Base-by-base conservation (phyloP, 2,329 filamentous ascomycete species). In the Apiospora arundinis region DNA sequence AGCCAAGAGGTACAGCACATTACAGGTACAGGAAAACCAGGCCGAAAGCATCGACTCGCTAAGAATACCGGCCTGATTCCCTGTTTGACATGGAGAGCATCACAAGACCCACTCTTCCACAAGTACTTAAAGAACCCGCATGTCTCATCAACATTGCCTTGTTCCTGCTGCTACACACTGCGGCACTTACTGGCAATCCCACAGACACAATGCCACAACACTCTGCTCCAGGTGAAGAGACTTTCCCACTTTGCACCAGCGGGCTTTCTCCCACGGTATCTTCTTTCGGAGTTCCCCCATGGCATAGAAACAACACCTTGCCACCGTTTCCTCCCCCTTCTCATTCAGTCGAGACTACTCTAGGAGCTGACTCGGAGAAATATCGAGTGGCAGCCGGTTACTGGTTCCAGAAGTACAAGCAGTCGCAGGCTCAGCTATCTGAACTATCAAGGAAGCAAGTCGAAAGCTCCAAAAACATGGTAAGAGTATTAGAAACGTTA, bases 51-150 rank as follows among this genome's bases (percentile, higher is more conserved):
- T 60, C 52, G 52, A 60, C 52, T 60, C 52, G 28, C 28, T 60
- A 37, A 60, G 52, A 60, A 60, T 9, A 60, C 52, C 52, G 6
- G 52, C 52, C 28, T 37, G 18, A 60, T 60, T 37, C 28, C 9
- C 37, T 16, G 52, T 60, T 60, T 60, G 7, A n/a, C 18, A 60
- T 60, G 18, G 18, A 37, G 18, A 37, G 8, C 21, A 40, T 37
- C 16, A 37, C 16, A 60, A 60, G 28, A n/a, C 28, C 52, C 18
- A 60, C 52, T 60, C 52, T 60, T 60, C 28, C 28, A 60, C 9
- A 60, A 60, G 52, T 60, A 60, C 28, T 60, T 60, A 60, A 60
- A 60, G 52, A 37, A 28, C 52, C 28, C 28, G 28, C 25, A 60
- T 60, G 18, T 37, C 52, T 60, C 6, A 11, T 60, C 18, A 37